These are phyloP conservation scores for Sclerotinia minor DNA, from an alignment of 2,329 filamentous ascomycete species.

Conservation along the genomic window DNA sequence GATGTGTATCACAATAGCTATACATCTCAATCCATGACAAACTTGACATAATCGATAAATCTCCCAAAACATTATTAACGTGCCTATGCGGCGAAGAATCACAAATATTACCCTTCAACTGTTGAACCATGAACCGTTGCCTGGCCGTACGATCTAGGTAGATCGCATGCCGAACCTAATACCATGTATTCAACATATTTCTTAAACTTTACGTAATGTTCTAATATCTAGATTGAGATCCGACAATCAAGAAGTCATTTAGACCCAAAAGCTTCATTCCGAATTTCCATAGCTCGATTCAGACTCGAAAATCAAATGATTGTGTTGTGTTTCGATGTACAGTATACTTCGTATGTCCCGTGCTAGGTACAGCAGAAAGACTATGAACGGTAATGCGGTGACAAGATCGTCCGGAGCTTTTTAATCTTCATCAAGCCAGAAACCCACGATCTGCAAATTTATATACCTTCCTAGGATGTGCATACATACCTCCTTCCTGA, in stretches of 20 bases:
- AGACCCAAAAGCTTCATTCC: not conserved
- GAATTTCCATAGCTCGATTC: not conserved
- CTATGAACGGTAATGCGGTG: conserved; percentile 1
- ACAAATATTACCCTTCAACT: not conserved
- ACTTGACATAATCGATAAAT: not conserved
- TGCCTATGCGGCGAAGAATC: not conserved
- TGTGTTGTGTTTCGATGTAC: not conserved
- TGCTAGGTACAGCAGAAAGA: not conserved
- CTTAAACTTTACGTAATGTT: not conserved
- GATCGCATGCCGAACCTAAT: not conserved
- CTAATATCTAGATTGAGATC: not conserved
- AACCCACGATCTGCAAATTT: not conserved
- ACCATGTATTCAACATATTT: too few species aligned
- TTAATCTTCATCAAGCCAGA: not conserved
- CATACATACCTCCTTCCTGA: conserved; percentile 10
- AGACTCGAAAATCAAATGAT: not conserved
- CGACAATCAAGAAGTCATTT: not conserved
- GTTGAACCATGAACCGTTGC: not conserved
- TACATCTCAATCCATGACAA: not conserved
- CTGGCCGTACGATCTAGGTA: not conserved
- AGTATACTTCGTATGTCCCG: not conserved
- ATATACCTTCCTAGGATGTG: not conserved
- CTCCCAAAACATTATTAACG: not conserved
- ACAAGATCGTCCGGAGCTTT: not conserved
- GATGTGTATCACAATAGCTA: not conserved